phyloP scores from a whole-genome alignment of 2,329 filamentous ascomycete species.

The Penicillium sp. region DNA sequence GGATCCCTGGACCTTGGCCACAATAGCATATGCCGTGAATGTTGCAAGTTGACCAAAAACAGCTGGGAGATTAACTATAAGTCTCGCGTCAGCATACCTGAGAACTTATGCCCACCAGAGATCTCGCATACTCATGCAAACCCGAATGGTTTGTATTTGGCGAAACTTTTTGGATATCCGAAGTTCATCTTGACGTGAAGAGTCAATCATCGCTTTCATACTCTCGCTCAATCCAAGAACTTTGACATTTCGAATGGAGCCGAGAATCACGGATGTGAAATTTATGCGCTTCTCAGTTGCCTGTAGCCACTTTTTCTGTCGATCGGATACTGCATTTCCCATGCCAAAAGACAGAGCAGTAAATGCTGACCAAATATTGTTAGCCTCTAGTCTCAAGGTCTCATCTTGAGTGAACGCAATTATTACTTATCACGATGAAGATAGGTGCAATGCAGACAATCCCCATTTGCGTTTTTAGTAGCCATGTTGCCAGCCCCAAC shows the following conservation, averaged over 20 bases:
- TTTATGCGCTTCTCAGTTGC: constrained; percentile 49
- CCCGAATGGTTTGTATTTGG: constrained; percentile 15
- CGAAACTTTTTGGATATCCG: constrained; percentile 27
- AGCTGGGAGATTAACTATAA: constrained; percentile 17
- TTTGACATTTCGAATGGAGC: constrained; percentile 49
- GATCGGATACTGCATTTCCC: constrained; percentile 20
- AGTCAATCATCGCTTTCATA: constrained; percentile 17
- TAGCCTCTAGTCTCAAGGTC: background rate
- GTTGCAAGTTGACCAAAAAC: constrained; percentile 22
- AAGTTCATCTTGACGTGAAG: constrained; percentile 28
- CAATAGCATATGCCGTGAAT: constrained; percentile 21
- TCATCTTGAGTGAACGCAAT: background rate
- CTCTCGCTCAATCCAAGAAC: constrained; percentile 37
- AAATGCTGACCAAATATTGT: background rate
- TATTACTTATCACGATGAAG: constrained; percentile 34
- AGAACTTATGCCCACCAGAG: background rate
- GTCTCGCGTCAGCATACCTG: background rate
- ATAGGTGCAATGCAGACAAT: constrained; percentile 37
- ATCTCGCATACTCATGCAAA: constrained; percentile 15
- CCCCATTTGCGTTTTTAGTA: constrained; percentile 36
- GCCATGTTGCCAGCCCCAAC: constrained; percentile 40
- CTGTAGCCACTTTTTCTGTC: constrained; percentile 46
- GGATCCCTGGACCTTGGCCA: constrained; percentile 17
- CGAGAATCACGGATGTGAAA: constrained; percentile 44
- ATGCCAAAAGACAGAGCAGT: constrained; percentile 10